These are phyloP conservation scores for Massarina eburnea DNA, from an alignment of 2,329 filamentous ascomycete species.

Conservation along the genomic window DNA sequence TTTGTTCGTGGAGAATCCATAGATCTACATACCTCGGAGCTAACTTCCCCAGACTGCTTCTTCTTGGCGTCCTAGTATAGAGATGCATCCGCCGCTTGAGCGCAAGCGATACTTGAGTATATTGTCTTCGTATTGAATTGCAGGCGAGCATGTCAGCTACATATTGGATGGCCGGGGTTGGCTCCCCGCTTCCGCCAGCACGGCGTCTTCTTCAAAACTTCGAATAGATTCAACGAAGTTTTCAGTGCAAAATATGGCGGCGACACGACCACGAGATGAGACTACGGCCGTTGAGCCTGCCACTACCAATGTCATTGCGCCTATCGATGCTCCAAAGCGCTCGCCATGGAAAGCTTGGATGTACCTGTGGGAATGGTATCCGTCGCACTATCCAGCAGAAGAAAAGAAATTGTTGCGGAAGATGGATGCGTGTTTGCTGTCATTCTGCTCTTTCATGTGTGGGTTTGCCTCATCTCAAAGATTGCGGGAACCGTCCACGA, in stretches of 20 bases:
- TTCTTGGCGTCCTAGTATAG: conserved; percentile 17
- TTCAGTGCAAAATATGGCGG: conserved; percentile 15
- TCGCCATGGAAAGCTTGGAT: conserved; percentile 43
- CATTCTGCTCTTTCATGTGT: conserved; percentile 44
- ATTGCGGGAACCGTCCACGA: neutral
- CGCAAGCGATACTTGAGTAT: conserved; percentile 10
- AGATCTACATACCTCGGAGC: conserved; percentile 10
- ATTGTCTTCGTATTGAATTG: conserved; percentile 13
- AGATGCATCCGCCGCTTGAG: conserved; percentile 31
- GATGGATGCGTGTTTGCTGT: conserved; percentile 39
- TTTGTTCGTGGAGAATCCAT: conserved; percentile 18
- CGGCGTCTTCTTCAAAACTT: conserved; percentile 2
- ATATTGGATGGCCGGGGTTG: conserved; percentile 22
- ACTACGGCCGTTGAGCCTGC: conserved; percentile 19
- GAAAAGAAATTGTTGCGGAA: conserved; percentile 39
- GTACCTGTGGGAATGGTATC: conserved; percentile 44
- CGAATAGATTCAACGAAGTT: neutral
- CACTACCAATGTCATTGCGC: conserved; percentile 33
- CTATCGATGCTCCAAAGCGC: conserved; percentile 36
- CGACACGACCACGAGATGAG: conserved; percentile 25
- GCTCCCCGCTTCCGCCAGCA: conserved; percentile 2
- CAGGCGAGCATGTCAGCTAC: conserved; percentile 13
- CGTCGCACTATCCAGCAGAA: conserved; percentile 36
- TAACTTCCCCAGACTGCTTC: conserved; percentile 23
- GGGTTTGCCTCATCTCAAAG: conserved; percentile 8